phyloP scores from a whole-genome alignment of 352 stramenopile species.

The Pelagophyceae sp. region DNA sequence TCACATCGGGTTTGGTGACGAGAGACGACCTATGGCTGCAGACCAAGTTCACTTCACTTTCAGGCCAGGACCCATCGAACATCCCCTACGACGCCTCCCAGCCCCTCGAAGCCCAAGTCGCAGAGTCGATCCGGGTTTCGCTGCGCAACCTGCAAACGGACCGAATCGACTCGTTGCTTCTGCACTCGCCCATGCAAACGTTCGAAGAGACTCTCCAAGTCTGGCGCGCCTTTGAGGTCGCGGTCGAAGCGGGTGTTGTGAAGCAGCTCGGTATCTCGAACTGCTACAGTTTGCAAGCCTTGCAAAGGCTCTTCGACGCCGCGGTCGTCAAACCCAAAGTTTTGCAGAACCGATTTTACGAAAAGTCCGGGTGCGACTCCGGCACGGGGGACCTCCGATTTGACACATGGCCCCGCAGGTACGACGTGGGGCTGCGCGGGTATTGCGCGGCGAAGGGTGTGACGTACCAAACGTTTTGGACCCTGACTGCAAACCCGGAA shows the following conservation, averaged over 20 bases:
- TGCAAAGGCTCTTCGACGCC: constrained; percentile 25
- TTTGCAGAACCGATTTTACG: constrained; percentile 39
- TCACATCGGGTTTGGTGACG: constrained; percentile 12
- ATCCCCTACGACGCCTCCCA: constrained; percentile 30
- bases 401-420: no score
- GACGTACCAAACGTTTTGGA: constrained; percentile 38
- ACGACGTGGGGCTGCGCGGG: constrained; percentile 29
- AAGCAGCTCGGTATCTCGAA: constrained; percentile 31
- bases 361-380: constrained; percentile 14
- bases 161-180: constrained; percentile 33
- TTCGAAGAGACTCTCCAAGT: constrained; percentile 30
- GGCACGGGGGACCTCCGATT: no score
- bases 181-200: constrained; percentile 32
- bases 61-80: constrained; percentile 28
- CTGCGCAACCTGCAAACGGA: constrained; percentile 28
- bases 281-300: constrained; percentile 26
- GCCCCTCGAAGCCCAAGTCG: constrained; percentile 23
- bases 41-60: constrained; percentile 37
- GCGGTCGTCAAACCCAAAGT: constrained; percentile 26
- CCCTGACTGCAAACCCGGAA: constrained; percentile 28
- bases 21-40: constrained; percentile 37
- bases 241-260: constrained; percentile 22
- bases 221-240: constrained; percentile 31
- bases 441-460: constrained; percentile 31
- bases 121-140: constrained; percentile 24